Evolutionary conservation across 164 flowering plant species (phyloP), one percentile per base, ranked within the genome.

Genomic region (Kalanchoe fedtschenkoi): DNA sequence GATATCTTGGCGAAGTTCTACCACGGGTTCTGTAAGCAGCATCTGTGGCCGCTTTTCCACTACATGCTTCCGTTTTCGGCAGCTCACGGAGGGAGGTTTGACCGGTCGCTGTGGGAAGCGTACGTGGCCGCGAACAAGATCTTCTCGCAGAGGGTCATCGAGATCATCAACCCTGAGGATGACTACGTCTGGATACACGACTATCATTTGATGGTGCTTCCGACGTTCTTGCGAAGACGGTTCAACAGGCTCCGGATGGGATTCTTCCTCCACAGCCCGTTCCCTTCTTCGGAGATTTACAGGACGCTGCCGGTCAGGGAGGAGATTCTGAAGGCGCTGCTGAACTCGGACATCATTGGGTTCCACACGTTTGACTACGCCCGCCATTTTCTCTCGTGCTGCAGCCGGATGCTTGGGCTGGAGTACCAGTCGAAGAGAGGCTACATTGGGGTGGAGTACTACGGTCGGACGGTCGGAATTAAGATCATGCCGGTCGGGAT

Each of bases 291-390:
- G 1, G 89, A 86, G 74, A 84, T 87, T 58, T 87, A 87, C 70
- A 74, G 89, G 61, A 86, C 92, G 1, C 74, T 81, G 21, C 88
- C 93, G n/a, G 86, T 84, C 4, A 74, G 93, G 63, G 93, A 87
- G 59, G 89, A 84, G 70, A 82, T 87, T 8, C 86, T 87, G 22
- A 87, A 74, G 74, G 87, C 89, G 0, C 77, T 87, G 28, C 46
- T 87, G 60, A 83, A 83, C 60, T 63, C 86, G 0, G 93, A 87
- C 63, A 71, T 87, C 29, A 84, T 87, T 64, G 93, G 93, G 16
- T 87, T 87, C 63, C 93, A 87, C 66, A 87, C 93, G 14, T 87
- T 87, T 73, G 93, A 87, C 63, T 87, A 87, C 69, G 93, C 93
- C n/a, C 76, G 93, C 22, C 93, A 87, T 81, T 87, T 87, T 64